Evolutionary conservation across 1,139 yeast species (phyloP).

Genomic region (Debaryomyces sp.): DNA sequence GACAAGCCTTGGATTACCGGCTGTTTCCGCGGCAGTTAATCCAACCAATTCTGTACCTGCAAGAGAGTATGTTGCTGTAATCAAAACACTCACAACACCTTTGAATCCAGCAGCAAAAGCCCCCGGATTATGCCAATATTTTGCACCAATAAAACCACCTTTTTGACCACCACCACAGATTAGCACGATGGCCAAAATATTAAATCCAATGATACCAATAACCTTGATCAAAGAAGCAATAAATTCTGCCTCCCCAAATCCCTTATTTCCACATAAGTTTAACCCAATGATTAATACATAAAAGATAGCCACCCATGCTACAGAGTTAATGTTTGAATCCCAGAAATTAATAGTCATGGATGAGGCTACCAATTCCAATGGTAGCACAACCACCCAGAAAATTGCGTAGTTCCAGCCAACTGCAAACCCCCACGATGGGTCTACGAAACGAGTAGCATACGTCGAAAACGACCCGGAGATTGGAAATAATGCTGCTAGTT

Average conservation of each 20-base stretch:
- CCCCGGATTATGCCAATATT: conserved; percentile 61
- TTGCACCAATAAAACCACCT: conserved; percentile 57
- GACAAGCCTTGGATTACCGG: conserved; percentile 40
- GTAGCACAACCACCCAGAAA: conserved; percentile 70
- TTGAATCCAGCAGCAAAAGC: conserved; percentile 66
- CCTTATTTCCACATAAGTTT: conserved; percentile 62
- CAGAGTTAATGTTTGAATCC: conserved; percentile 58
- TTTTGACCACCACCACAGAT: conserved; percentile 66
- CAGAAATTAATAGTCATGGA: conserved; percentile 69
- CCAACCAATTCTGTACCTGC: conserved; percentile 51
- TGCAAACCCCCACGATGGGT: conserved; percentile 76
- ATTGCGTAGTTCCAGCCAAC: conserved; percentile 72
- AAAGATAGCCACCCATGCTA: conserved; percentile 69
- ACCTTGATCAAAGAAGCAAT: conserved; percentile 61
- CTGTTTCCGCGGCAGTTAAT: conserved; percentile 41
- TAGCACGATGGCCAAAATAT: conserved; percentile 68
- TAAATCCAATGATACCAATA: conserved; percentile 64
- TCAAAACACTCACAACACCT: conserved; percentile 48
- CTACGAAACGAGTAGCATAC: conserved; percentile 64
- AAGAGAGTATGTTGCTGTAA: conserved; percentile 46
- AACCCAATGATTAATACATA: conserved; percentile 57
- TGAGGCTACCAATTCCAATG: conserved; percentile 73
- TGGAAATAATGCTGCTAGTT: conserved; percentile 67
- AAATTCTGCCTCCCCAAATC: conserved; percentile 72
- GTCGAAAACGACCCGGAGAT: conserved; percentile 74